These are phyloP conservation scores for Ustilago nuda DNA, from an alignment of 1,284 basidiomycete genomes.

Conservation along the genomic window DNA sequence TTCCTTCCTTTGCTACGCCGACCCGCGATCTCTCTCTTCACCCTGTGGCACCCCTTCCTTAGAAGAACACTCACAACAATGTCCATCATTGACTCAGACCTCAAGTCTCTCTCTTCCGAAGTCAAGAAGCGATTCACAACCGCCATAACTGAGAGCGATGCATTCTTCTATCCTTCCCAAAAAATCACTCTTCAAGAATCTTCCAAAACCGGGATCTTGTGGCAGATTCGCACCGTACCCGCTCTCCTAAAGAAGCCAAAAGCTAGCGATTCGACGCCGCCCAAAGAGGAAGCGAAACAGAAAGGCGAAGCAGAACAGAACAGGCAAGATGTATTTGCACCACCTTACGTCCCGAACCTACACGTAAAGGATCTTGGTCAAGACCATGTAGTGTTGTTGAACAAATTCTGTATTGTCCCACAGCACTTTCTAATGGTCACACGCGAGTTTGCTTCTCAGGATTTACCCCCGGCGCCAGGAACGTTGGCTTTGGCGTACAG, in stretches of 20 bases:
- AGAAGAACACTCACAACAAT: slow-evolving; percentile 11
- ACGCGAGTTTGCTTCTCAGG: slow-evolving; percentile 57
- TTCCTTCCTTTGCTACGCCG: neutral
- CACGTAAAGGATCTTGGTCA: slow-evolving; percentile 50
- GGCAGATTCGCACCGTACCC: slow-evolving; percentile 63
- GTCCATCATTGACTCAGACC: slow-evolving; percentile 30
- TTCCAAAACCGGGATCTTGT: slow-evolving; percentile 21
- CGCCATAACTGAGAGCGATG: slow-evolving; percentile 54
- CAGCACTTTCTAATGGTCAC: slow-evolving; percentile 67
- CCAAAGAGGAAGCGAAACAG: slow-evolving; percentile 3
- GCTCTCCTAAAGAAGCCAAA: slow-evolving; percentile 63
- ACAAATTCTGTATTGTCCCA: slow-evolving; percentile 67
- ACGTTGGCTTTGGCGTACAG: slow-evolving; percentile 59
- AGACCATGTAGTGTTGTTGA: slow-evolving; percentile 61
- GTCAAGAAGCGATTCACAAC: slow-evolving; percentile 53
- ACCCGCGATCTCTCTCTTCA: neutral
- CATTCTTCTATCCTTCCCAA: slow-evolving; percentile 63
- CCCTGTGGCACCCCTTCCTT: neutral
- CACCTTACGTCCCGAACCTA: slow-evolving; percentile 67
- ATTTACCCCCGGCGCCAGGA: slow-evolving; percentile 59
- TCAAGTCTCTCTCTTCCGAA: slow-evolving; percentile 35
- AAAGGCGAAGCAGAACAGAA: slow-evolving; percentile 52
- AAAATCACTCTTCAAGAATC: slow-evolving; percentile 38
- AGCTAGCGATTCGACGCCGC: slow-evolving; percentile 3
- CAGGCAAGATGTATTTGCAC: slow-evolving; percentile 62